Evolutionary conservation across 257 asterid species (phyloP), one percentile per base, ranked within the genome.

Genomic region (Henckelia pumila): DNA sequence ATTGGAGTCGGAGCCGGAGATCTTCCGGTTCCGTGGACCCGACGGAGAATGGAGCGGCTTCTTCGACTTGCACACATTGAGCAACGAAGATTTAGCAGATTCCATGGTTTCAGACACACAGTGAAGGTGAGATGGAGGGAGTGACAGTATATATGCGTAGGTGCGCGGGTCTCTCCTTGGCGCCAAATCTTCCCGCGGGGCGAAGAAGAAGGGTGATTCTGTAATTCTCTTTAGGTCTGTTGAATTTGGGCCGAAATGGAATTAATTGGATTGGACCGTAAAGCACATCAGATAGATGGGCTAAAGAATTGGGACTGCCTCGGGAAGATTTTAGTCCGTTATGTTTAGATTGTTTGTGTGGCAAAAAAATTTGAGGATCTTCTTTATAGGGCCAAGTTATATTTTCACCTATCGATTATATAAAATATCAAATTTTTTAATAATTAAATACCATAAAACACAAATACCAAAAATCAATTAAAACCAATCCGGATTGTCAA

Each of bases 121-220:
- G 70, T 32, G 68, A 49, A 17, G 20, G 25, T 22, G 22, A 59
- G 7, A n/a, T 72, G 57, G 59, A 59, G 9, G 11, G 21, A 10
- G 23, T 1, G 29, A 49, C 32, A 50, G 14, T 32, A 3, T 17
- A 7, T 37, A n/a, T 13, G 71, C 21, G 47, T 2, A 63, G 77
- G 66, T 62, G 14, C 35, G 24, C 62, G 69, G 75, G 76, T 58
- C 66, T 26, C 28, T 81, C 62, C 1, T 84, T 88, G 73, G 95
- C 97, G 95, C 97, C 88, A 82, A 55, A 55, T 76, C 49, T 58
- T 9, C 72, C 35, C 75, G 73, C 81, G 84, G 83, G 79, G 71
- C 1, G 49, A 64, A 55, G 61, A 47, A 24, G 55, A 68, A 63
- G 82, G 87, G 79, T 70, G 62, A 64, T 67, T 65, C 16, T 14